These are phyloP conservation scores for Hyaloperonospora arabidopsidis DNA, from an alignment of 352 stramenopile genomes.

Conservation along the genomic window DNA sequence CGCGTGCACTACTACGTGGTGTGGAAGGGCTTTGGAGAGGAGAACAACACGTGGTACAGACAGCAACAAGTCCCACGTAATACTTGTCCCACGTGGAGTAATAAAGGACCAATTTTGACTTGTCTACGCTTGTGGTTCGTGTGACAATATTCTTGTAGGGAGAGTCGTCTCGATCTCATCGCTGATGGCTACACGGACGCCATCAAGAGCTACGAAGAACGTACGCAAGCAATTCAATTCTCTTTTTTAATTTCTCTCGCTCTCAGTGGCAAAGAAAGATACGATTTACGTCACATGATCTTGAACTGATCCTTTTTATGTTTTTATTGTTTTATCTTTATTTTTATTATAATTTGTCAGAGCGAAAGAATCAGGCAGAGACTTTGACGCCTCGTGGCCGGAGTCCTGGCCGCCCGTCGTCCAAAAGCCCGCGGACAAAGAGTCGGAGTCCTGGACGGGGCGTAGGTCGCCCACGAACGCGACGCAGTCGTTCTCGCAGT, in stretches of 20 bases:
- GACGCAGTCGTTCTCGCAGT: slow-evolving; percentile 54
- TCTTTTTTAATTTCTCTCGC: neutral
- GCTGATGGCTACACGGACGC: slow-evolving; percentile 63
- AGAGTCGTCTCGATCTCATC: slow-evolving; percentile 75
- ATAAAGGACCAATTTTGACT: neutral
- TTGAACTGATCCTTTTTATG: neutral
- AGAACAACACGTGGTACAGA: slow-evolving; percentile 76
- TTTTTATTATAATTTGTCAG: slow-evolving; percentile 17
- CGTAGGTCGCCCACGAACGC: slow-evolving; percentile 24
- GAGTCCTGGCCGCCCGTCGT: slow-evolving; percentile 35
- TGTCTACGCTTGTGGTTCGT: neutral
- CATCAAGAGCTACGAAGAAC: slow-evolving; percentile 65
- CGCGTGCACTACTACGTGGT: slow-evolving; percentile 81
- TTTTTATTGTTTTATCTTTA: slow-evolving; percentile 2
- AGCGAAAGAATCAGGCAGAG: slow-evolving; percentile 47
- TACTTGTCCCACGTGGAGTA: neutral
- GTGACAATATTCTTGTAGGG: slow-evolving; percentile 32
- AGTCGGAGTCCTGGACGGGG: slow-evolving; percentile 39
- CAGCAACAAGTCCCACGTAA: neutral
- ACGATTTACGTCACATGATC: neutral
- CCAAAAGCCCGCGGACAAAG: slow-evolving; percentile 23
- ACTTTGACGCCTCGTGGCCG: slow-evolving; percentile 29
- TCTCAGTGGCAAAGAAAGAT: too few relatives aligned
- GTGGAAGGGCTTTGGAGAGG: slow-evolving; percentile 69
- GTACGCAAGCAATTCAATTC: slow-evolving; percentile 15